phyloP scores from a whole-genome alignment of 768 basidiomycete species.

The Amanita inopinata region DNA sequence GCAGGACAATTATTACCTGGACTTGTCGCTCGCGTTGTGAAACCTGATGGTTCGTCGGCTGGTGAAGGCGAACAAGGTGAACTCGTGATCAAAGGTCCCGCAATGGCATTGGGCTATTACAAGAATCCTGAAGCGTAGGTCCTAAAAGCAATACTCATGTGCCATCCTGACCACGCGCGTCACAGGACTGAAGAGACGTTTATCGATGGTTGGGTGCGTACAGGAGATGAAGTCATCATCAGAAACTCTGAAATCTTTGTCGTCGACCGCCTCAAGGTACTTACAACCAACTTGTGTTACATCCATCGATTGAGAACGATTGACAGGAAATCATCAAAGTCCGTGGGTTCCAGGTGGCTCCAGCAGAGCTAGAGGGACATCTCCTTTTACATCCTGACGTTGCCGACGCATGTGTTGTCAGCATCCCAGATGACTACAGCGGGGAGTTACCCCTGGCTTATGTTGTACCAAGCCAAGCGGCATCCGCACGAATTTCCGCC shows the following conservation, averaged over 20 bases:
- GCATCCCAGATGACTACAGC: constrained; percentile 62
- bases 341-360: constrained; percentile 49
- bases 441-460: constrained; percentile 71
- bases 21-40: constrained; percentile 43
- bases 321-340: constrained; percentile 65
- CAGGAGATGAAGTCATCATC: constrained; percentile 67
- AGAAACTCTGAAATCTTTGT: constrained; percentile 53
- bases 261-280: constrained; percentile 65
- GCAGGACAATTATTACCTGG: constrained; percentile 54
- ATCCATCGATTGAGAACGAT: not conserved
- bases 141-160: constrained; percentile 2
- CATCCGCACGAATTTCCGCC: constrained; percentile 25
- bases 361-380: constrained; percentile 60
- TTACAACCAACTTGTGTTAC: not conserved
- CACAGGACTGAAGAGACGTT: constrained; percentile 56
- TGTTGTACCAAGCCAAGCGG: constrained; percentile 41
- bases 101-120: constrained; percentile 49
- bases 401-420: constrained; percentile 53
- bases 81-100: constrained; percentile 48
- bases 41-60: constrained; percentile 46
- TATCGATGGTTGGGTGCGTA: constrained; percentile 54
- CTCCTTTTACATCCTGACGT: constrained; percentile 53
- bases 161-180: not conserved
- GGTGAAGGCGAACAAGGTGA: constrained; percentile 53
- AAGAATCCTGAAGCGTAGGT: constrained; percentile 54